Base-by-base conservation (phyloP, 2,329 filamentous ascomycete genomes). In the Penicillium sp. region DNA sequence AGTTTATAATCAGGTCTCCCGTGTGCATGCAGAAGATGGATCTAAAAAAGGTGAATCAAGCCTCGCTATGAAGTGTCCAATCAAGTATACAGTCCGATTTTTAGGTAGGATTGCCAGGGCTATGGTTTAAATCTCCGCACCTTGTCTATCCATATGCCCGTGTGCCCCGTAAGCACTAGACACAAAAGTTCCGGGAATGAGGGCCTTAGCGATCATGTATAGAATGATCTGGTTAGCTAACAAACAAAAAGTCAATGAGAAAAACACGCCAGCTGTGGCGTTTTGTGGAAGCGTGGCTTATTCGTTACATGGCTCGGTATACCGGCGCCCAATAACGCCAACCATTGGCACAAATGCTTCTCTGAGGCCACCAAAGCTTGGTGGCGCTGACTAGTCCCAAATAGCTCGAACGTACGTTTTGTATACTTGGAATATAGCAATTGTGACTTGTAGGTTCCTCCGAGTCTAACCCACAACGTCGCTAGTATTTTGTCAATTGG, bases 91-190 rank as follows among this genome's bases (percentile, higher is more conserved):
- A n/a, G n/a, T n/a, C n/a, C n/a, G n/a, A n/a, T n/a, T n/a, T n/a
- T n/a, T n/a, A n/a, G n/a, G n/a, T n/a, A n/a, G n/a, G 34, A 37
- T 24, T 40, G 11, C 37, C n/a, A n/a, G 37, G 19, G 13, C 37
- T n/a, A n/a, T 40, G 37, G 4, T 24, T 24, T 16, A 43, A 43
- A 43, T 43, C 39, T 43, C 39, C 39, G 39, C 39, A 11, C 51
- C 51, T n/a, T 50, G 40, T 43, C 46, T 46, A 43, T 45, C 29
- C 16, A 36, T 18, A 19, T 18, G 34, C 36, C 26, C 29, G 16
- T 33, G 13, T 46, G 44, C 52, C n/a, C 48, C n/a, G 55, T 59
- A 52, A 60, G 60, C 60, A 56, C 60, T 60, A 56, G n/a, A 40
- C 24, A 9, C 16, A 48, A 19, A 14, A 40, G 14, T 28, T 40